These are phyloP conservation scores for Halophytophthora batemanensis DNA, from an alignment of 352 stramenopile genomes.

Conservation along the genomic window DNA sequence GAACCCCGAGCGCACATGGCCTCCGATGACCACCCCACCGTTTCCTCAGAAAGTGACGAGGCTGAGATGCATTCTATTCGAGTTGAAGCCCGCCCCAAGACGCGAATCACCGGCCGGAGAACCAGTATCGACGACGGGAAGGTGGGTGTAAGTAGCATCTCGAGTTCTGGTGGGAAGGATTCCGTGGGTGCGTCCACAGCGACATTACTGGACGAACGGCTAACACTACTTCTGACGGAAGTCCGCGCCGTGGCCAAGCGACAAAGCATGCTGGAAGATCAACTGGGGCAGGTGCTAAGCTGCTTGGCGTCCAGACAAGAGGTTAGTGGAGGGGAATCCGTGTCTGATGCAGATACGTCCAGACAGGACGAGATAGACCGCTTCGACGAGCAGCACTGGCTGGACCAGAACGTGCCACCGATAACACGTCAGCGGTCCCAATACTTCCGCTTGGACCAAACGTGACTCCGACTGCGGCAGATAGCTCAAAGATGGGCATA, in stretches of 20 bases:
- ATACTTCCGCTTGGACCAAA: conserved; percentile 9
- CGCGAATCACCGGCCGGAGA: too few species aligned
- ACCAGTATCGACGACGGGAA: too few species aligned
- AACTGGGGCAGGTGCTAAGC: conserved; percentile 16
- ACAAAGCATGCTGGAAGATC: conserved; percentile 22
- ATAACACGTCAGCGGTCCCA: conserved; percentile 23
- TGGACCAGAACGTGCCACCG: conserved; percentile 13
- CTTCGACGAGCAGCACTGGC: conserved; percentile 36
- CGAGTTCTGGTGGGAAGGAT: too few species aligned
- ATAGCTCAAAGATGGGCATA: background rate
- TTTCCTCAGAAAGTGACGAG: too few species aligned
- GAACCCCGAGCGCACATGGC: too few species aligned
- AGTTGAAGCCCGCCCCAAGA: too few species aligned
- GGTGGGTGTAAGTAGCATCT: too few species aligned
- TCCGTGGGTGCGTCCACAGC: background rate
- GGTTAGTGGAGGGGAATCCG: too few species aligned
- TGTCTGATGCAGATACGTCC: too few species aligned
- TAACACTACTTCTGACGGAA: conserved; percentile 24
- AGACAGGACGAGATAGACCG: conserved; percentile 16
- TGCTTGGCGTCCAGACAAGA: background rate
- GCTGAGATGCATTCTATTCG: too few species aligned
- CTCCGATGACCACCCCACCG: too few species aligned
- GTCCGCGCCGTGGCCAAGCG: conserved; percentile 23
- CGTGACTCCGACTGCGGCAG: too few species aligned
- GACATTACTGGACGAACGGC: conserved; percentile 5